Conservation (phyloP, 768 basidiomycete genomes). For the Nidularia pulvinata region DNA sequence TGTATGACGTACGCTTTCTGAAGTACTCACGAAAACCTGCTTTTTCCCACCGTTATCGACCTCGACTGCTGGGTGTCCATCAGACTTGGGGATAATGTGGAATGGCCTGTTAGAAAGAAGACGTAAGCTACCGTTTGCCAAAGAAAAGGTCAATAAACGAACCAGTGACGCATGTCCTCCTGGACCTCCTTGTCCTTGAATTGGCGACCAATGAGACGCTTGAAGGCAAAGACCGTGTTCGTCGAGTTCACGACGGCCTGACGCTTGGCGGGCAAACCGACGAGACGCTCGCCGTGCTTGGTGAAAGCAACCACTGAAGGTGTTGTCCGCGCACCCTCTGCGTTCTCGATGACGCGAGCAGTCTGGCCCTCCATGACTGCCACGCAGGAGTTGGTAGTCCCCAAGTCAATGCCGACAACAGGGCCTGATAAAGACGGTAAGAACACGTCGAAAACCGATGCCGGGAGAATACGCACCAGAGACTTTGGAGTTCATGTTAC, state of each 20-base stretch:
- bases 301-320: constrained; percentile 99
- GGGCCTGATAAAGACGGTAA: constrained; percentile 48
- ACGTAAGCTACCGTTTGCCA: neutral
- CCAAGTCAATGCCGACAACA: constrained; percentile 96
- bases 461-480: constrained; percentile 49
- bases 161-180: constrained; percentile 88
- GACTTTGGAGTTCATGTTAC: constrained; percentile 97
- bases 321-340: constrained; percentile 97
- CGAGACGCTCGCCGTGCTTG: constrained; percentile 20
- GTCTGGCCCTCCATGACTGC: constrained; percentile 96
- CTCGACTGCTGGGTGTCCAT: constrained; percentile 79
- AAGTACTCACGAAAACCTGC: constrained; percentile 67
- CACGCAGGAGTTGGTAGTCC: constrained; percentile 91
- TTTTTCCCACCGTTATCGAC: constrained; percentile 87
- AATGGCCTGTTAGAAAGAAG: constrained; percentile 62
- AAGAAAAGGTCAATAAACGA: constrained; percentile 7
- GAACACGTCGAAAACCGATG: no score
- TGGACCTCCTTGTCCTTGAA: constrained; percentile 94
- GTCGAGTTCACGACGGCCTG: neutral
- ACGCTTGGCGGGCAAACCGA: neutral
- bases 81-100: constrained; percentile 68
- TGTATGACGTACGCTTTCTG: constrained; percentile 1
- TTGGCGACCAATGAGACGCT: constrained; percentile 93
- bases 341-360: constrained; percentile 94
- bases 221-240: constrained; percentile 54